phyloP scores from a whole-genome alignment of 345 rosid species.

The Schrenkiella parvula region DNA sequence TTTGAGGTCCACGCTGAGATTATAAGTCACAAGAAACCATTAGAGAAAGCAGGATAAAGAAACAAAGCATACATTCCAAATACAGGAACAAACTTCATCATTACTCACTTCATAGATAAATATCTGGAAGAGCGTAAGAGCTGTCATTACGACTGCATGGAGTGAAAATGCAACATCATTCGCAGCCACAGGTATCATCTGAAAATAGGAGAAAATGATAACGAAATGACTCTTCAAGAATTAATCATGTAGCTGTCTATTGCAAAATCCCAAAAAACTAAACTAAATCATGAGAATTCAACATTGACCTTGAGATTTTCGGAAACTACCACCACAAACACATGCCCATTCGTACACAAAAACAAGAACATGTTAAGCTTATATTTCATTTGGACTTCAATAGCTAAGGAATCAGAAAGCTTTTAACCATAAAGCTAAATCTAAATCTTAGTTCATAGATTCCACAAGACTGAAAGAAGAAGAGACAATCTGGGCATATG shows the following conservation, averaged over 20 bases:
- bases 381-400: background rate
- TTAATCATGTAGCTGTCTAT: background rate
- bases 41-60: background rate
- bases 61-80: background rate
- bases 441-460: background rate
- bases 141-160: conserved; percentile 84
- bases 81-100: background rate
- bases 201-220: conserved; percentile 6
- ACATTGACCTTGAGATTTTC: too few species aligned
- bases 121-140: conserved; percentile 63
- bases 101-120: conserved; percentile 64
- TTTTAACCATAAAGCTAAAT: background rate
- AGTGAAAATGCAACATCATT: conserved; percentile 91
- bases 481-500: too few species aligned
- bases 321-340: too few species aligned
- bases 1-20: conserved; percentile 78
- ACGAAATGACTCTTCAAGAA: background rate
- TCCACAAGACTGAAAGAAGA: background rate
- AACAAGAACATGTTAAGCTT: background rate
- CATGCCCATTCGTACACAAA: background rate
- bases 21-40: conserved; percentile 1
- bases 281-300: too few species aligned
- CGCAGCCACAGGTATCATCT: conserved; percentile 96
- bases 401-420: background rate
- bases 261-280: background rate